Evolutionary conservation across 2,329 filamentous ascomycete genomes (phyloP).

Genomic region (Fusarium sarcochroum): DNA sequence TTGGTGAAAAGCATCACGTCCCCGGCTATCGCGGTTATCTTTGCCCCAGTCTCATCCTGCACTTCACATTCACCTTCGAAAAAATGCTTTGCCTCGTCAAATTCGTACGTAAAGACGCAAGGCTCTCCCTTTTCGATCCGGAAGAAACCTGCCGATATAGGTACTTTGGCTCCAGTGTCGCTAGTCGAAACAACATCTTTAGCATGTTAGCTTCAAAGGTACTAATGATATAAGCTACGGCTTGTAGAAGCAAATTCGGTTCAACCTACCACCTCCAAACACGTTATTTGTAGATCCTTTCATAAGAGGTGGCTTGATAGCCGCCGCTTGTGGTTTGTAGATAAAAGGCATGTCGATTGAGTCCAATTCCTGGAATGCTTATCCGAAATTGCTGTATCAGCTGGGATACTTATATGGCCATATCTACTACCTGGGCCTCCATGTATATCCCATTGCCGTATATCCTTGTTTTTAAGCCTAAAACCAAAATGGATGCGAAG

Average conservation of each 20-base stretch:
- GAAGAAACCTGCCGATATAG: slow-evolving; percentile 22
- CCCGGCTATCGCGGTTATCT: slow-evolving; percentile 3
- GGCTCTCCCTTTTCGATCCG: slow-evolving; percentile 18
- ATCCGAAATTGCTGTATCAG: not conserved
- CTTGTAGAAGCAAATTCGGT: not conserved
- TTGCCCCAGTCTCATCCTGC: slow-evolving; percentile 8
- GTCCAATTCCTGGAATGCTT: not conserved
- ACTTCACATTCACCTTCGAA: slow-evolving; percentile 8
- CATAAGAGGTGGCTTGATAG: slow-evolving; percentile 6
- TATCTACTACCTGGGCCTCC: not conserved
- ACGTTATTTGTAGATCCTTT: not conserved
- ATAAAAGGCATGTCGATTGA: slow-evolving; percentile 10
- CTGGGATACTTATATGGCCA: not conserved
- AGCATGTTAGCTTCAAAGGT: not conserved
- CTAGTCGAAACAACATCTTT: slow-evolving; percentile 15
- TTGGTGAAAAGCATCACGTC: slow-evolving; percentile 16
- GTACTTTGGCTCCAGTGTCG: not conserved
- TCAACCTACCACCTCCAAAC: slow-evolving; percentile 1
- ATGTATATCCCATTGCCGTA: not conserved
- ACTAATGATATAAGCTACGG: too few species aligned
- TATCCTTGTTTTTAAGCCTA: not conserved
- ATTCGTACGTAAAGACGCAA: slow-evolving; percentile 10
- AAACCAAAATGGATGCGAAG: not conserved
- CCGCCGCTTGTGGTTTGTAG: not conserved
- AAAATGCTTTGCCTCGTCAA: slow-evolving; percentile 19